Conservation (phyloP, 768 basidiomycete species). For the Strobilomyces dryophilus region DNA sequence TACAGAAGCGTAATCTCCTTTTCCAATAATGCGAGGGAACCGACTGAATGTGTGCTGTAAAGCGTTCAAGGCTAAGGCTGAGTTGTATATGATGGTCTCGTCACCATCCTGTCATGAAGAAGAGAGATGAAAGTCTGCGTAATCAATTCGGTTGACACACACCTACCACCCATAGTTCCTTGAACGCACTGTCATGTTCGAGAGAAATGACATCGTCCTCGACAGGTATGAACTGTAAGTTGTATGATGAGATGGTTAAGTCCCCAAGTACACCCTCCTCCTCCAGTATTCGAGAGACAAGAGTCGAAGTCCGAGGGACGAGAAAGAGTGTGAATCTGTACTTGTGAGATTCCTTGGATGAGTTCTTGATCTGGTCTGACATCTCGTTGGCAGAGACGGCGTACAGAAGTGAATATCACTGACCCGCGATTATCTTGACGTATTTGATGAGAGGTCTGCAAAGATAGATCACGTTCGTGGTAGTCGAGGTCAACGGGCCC, state of each 20-base stretch:
- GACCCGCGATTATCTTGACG: conserved; percentile 90
- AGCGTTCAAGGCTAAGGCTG: conserved; percentile 79
- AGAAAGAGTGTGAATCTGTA: conserved; percentile 85
- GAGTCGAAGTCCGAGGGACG: conserved; percentile 81
- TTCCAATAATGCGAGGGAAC: conserved; percentile 90
- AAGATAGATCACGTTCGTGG: conserved; percentile 89
- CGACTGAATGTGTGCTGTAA: conserved; percentile 82
- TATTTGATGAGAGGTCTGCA: conserved; percentile 83
- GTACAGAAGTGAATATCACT: conserved; percentile 15
- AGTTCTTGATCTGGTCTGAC: conserved; percentile 88
- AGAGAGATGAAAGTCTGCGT: not conserved
- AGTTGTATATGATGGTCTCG: conserved; percentile 84
- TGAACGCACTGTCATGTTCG: conserved; percentile 81
- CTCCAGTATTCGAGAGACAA: conserved; percentile 83
- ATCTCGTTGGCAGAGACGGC: conserved; percentile 21
- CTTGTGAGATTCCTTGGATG: conserved; percentile 64
- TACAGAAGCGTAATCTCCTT: conserved; percentile 85
- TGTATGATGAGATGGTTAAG: conserved; percentile 79
- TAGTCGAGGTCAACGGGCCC: conserved; percentile 76
- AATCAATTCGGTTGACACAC: not conserved
- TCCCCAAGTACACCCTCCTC: conserved; percentile 99
- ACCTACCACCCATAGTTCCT: conserved; percentile 88
- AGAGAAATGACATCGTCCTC: conserved; percentile 92
- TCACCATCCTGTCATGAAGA: conserved; percentile 72
- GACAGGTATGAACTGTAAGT: conserved; percentile 89